These are phyloP conservation scores for Gardenia jasminoides DNA, from an alignment of 257 asterid species.

Conservation along the genomic window DNA sequence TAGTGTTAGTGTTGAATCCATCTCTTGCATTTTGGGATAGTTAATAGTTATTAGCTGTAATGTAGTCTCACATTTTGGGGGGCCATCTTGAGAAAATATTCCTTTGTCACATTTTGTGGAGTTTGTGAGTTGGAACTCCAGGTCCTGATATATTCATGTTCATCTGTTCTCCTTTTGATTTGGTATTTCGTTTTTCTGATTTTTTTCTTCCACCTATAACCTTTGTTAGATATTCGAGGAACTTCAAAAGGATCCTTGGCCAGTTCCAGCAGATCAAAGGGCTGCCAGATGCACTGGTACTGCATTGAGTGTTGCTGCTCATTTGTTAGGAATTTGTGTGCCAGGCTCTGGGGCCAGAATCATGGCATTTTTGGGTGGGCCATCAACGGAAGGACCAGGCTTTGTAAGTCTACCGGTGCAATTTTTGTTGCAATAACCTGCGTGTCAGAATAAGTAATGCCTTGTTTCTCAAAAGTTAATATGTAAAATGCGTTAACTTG, in stretches of 20 bases:
- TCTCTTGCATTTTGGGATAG: not conserved
- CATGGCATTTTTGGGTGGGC: constrained; percentile 95
- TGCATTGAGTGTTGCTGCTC: constrained; percentile 91
- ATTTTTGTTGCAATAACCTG: constrained; percentile 3
- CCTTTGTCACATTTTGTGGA: not conserved
- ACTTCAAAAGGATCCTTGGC: constrained; percentile 99
- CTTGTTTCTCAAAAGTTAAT: not conserved
- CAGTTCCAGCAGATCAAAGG: constrained; percentile 83
- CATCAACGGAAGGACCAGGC: constrained; percentile 94
- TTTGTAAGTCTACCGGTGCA: constrained; percentile 51
- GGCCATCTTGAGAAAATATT: not conserved
- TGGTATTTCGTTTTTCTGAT: not conserved
- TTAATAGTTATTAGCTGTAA: not conserved
- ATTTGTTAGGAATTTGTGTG: constrained; percentile 88
- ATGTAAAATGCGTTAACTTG: not conserved
- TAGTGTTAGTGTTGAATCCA: not conserved
- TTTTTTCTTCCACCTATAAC: not conserved
- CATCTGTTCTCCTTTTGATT: not conserved
- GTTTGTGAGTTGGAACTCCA: not conserved
- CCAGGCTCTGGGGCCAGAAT: constrained; percentile 98
- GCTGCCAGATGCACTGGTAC: constrained; percentile 93
- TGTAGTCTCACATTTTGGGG: not conserved
- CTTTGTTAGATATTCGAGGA: constrained; percentile 79
- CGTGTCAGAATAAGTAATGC: not conserved
- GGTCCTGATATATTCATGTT: not conserved